Percentiles rank a stretch among this genome's conserved stretches.
phyloP scores from a whole-genome alignment of 192 early-diverging fungal genomes.

The Coemansia sp. region DNA sequence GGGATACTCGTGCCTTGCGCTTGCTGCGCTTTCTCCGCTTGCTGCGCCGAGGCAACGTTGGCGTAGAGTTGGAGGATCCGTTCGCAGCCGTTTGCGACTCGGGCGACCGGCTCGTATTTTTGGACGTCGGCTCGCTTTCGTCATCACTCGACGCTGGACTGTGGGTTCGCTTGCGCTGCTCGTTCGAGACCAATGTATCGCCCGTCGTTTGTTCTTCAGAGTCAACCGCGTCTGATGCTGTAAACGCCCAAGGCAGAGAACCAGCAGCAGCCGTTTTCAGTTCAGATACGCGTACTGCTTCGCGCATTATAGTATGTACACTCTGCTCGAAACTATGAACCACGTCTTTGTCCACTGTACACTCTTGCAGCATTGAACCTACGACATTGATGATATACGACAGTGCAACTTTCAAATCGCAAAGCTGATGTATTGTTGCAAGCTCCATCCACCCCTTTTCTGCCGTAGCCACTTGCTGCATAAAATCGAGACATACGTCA shows the following conservation, averaged over 20 bases:
- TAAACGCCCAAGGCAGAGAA: neutral
- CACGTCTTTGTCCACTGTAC: neutral
- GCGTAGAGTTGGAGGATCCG: neutral
- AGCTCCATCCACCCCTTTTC: neutral
- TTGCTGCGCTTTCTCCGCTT: conserved; percentile 7
- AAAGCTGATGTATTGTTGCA: too few relatives aligned
- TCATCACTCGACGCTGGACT: neutral
- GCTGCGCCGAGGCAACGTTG: neutral
- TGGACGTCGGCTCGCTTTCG: neutral
- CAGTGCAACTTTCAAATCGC: too few relatives aligned
- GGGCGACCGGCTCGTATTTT: neutral
- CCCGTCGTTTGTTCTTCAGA: neutral
- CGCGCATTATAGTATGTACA: neutral
- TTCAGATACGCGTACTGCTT: neutral
- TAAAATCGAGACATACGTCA: neutral
- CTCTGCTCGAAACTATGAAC: neutral
- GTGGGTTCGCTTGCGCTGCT: conserved; percentile 1
- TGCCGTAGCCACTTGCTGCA: neutral
- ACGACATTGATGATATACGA: too few relatives aligned
- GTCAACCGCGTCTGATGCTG: neutral
- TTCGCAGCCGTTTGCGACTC: neutral
- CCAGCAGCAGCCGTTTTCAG: neutral
- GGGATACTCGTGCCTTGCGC: neutral
- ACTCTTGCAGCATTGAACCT: too few relatives aligned
- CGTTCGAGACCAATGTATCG: neutral